Evolutionary conservation across 495 filamentous ascomycete species (phyloP).

Genomic region (Echria macrotheca): DNA sequence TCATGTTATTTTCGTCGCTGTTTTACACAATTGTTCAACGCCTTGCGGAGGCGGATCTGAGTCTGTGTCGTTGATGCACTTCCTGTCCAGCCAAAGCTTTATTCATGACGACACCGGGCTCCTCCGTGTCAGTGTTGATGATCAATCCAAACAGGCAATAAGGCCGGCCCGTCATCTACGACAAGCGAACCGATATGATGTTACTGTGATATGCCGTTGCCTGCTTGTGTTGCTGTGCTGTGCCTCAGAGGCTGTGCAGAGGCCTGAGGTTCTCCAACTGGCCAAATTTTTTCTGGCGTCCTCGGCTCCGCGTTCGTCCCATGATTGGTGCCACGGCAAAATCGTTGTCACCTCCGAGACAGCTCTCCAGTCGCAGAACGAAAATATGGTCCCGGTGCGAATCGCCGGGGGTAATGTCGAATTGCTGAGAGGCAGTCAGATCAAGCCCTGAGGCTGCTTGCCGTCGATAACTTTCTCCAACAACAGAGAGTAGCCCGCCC

Average conservation of each 20-base stretch:
- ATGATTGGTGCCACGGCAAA: background rate
- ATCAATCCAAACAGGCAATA: no score
- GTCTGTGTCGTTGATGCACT: background rate
- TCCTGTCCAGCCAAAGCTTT: no score
- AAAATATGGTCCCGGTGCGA: background rate
- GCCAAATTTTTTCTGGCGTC: no score
- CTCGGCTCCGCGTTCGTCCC: no score
- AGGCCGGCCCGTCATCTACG: no score
- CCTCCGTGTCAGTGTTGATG: no score
- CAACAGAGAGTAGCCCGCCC: no score
- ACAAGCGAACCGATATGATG: no score
- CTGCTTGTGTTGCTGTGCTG: background rate
- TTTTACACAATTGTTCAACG: background rate
- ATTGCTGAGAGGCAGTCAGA: background rate
- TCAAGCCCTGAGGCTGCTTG: no score
- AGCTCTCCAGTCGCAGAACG: background rate
- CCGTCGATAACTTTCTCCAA: no score
- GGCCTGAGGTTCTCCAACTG: background rate
- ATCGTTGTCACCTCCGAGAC: background rate
- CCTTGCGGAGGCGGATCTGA: background rate
- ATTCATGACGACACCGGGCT: no score
- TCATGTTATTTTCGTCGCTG: background rate
- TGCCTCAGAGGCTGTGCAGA: background rate
- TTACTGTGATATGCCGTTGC: background rate
- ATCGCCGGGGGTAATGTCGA: background rate